phyloP scores from a whole-genome alignment of 2,329 filamentous ascomycete species.

The Aspergillus nomiae region DNA sequence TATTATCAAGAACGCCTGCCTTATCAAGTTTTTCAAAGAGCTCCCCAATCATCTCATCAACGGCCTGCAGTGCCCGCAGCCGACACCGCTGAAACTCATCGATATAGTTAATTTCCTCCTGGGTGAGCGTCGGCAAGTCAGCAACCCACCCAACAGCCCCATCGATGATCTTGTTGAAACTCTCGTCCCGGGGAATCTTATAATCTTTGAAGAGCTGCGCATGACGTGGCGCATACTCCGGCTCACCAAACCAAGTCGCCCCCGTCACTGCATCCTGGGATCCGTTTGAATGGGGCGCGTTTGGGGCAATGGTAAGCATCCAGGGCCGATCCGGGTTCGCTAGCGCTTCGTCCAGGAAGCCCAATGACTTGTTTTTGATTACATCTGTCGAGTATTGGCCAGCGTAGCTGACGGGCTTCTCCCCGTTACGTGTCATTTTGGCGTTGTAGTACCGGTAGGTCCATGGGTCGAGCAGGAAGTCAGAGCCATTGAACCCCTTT shows the following conservation, averaged over 20 bases:
- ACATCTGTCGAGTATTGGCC: constrained; percentile 61
- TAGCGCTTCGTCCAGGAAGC: constrained; percentile 62
- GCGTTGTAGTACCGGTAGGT: constrained; percentile 68
- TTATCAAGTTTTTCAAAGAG: constrained; percentile 46
- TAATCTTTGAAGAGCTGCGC: constrained; percentile 60
- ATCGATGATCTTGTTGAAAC: constrained; percentile 62
- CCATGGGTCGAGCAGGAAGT: constrained; percentile 65
- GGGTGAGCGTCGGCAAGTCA: constrained; percentile 45
- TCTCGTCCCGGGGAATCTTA: constrained; percentile 60
- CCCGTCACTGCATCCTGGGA: constrained; percentile 17
- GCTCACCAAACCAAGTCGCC: constrained; percentile 27
- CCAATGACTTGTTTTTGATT: constrained; percentile 57
- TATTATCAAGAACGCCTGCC: constrained; percentile 49
- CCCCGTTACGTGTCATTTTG: constrained; percentile 61
- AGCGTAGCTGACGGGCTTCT: constrained; percentile 55
- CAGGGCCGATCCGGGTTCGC: constrained; percentile 56
- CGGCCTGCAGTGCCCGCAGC: constrained; percentile 53
- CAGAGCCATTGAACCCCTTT: constrained; percentile 61
- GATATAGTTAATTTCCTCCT: constrained; percentile 51
- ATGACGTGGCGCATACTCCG: constrained; percentile 55
- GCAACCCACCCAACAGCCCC: constrained; percentile 48
- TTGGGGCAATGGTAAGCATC: constrained; percentile 66
- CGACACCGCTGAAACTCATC: constrained; percentile 54
- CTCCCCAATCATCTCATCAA: constrained; percentile 55
- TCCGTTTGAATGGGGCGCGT: constrained; percentile 63